phyloP scores from a whole-genome alignment of 2,329 filamentous ascomycete genomes.

The Colletotrichum lindemuthianum region DNA sequence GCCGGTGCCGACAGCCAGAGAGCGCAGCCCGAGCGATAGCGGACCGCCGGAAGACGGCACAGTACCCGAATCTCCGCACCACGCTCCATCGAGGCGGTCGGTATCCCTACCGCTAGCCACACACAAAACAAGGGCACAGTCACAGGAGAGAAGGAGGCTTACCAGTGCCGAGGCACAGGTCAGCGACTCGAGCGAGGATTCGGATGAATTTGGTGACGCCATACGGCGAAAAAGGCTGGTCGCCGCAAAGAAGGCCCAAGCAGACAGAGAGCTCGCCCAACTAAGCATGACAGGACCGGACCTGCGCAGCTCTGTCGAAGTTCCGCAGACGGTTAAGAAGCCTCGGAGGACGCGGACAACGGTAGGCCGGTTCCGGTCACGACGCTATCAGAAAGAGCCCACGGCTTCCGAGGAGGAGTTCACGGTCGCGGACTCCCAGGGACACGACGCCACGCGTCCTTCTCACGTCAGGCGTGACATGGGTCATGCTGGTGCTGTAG shows the following conservation, averaged over 20 bases:
- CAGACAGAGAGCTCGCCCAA: slow-evolving; percentile 51
- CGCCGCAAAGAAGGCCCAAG: slow-evolving; percentile 51
- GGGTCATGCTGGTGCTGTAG: neutral
- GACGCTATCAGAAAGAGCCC: neutral
- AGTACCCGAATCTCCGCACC: slow-evolving; percentile 49
- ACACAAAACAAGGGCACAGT: slow-evolving; percentile 58
- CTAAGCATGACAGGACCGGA: slow-evolving; percentile 46
- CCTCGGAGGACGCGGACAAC: neutral
- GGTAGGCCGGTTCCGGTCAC: neutral
- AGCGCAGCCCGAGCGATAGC: slow-evolving; percentile 41
- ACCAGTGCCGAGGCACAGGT: slow-evolving; percentile 40
- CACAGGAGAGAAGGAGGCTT: slow-evolving; percentile 52
- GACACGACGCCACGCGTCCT: neutral
- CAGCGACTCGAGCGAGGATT: slow-evolving; percentile 46
- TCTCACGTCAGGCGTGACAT: neutral
- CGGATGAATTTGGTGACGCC: slow-evolving; percentile 46
- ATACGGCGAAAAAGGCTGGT: slow-evolving; percentile 50
- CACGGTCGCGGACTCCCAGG: slow-evolving; percentile 37
- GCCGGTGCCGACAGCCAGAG: slow-evolving; percentile 35
- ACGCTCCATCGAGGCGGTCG: neutral
- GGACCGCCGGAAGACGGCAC: slow-evolving; percentile 43
- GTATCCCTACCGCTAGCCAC: slow-evolving; percentile 48
- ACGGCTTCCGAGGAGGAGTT: slow-evolving; percentile 30
- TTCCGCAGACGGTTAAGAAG: slow-evolving; percentile 23
- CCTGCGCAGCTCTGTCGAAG: slow-evolving; percentile 5